Conservation (phyloP, 2,329 filamentous ascomycete species). For the Alternaria tenuissima region DNA sequence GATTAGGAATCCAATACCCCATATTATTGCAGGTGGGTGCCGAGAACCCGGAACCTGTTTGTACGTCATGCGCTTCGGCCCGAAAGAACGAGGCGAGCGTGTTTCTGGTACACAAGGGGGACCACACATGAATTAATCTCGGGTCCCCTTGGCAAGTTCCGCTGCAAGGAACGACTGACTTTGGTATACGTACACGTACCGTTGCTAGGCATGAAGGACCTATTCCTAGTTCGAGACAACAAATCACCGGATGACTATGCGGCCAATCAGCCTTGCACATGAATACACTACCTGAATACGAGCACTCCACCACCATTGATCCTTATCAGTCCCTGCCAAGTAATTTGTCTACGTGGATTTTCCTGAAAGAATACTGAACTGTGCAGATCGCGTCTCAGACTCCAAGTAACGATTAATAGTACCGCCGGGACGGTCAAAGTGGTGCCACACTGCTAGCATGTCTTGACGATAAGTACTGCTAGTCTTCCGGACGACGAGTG, state of each 20-base stretch:
- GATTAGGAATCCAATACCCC: not conserved
- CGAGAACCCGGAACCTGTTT: not conserved
- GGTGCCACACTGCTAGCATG: not conserved
- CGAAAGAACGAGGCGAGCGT: slow-evolving; percentile 5
- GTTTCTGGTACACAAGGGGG: not conserved
- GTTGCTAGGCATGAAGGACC: not conserved
- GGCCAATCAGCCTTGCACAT: not conserved
- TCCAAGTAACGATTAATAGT: not conserved
- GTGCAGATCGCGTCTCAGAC: not conserved
- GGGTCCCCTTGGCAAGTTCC: not conserved
- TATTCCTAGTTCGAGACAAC: slow-evolving; percentile 2
- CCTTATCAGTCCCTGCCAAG: not conserved
- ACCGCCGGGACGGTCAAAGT: not conserved
- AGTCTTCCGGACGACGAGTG: not conserved
- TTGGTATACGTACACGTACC: not conserved
- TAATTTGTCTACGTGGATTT: not conserved
- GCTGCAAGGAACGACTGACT: not conserved
- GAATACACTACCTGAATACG: not conserved
- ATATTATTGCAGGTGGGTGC: slow-evolving; percentile 1
- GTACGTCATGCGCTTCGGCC: slow-evolving; percentile 17
- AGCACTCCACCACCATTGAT: slow-evolving; percentile 2
- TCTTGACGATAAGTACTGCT: slow-evolving; percentile 1
- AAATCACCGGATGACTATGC: slow-evolving; percentile 5
- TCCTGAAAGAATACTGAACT: not conserved
- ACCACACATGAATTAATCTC: not conserved